A percentile compares a stretch with the other conserved stretches of the same genome.
Conservation (phyloP, 2,329 filamentous ascomycete species). For the Trichoderma sp. region DNA sequence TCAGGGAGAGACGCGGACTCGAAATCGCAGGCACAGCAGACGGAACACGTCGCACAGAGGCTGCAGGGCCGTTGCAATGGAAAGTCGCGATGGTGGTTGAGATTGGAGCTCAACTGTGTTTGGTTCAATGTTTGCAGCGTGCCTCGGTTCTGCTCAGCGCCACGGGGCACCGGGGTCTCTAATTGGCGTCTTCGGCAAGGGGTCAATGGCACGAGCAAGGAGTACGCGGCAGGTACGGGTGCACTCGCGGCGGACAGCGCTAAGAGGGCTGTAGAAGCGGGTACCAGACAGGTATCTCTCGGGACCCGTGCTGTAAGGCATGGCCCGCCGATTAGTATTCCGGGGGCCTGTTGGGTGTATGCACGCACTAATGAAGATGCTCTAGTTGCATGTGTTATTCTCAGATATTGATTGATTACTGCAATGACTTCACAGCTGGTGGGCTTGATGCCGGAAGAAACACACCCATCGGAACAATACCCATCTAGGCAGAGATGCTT, state of each 20-base stretch:
- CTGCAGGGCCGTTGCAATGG: not conserved
- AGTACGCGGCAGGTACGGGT: not conserved
- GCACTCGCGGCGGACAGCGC: not conserved
- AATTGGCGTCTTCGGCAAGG: conserved; percentile 9
- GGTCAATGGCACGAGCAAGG: not conserved
- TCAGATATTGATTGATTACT: too few species aligned
- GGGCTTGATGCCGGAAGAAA: not conserved
- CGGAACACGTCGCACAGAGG: not conserved
- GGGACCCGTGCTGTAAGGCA: not conserved
- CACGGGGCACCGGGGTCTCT: conserved; percentile 1
- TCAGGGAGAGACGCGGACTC: not conserved
- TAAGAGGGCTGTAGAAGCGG: not conserved
- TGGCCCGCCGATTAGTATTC: not conserved
- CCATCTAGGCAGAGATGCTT: not conserved
- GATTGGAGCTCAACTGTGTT: not conserved
- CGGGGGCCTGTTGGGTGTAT: not conserved
- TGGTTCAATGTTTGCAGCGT: not conserved
- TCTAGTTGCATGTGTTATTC: not conserved
- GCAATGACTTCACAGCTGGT: not conserved
- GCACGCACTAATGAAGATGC: not conserved
- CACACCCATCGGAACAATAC: not conserved
- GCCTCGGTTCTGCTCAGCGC: conserved; percentile 17
- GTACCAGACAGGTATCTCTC: not conserved
- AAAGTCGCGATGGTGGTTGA: conserved; percentile 12
- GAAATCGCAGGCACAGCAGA: not conserved